Conservation (phyloP, 225 moss, liverwort and hornwort genomes). For the Pseudisothecium myosuroides region DNA sequence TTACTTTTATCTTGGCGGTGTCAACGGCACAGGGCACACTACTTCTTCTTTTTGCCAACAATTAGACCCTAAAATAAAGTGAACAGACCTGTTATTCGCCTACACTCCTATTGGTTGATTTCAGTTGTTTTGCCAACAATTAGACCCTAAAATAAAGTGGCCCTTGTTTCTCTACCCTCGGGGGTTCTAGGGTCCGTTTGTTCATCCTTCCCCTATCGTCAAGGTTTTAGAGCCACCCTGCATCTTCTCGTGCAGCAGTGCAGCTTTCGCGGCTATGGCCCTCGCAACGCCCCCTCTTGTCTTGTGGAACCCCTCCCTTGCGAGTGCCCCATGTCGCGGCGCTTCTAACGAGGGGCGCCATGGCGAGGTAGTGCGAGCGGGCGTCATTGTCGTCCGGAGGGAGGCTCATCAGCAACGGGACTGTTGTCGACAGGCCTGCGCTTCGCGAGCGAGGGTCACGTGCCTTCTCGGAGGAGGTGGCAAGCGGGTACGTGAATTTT, state of each 20-base stretch:
- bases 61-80: too few species aligned
- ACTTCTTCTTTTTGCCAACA: too few species aligned
- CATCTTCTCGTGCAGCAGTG: neutral
- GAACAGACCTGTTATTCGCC: too few species aligned
- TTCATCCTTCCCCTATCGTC: neutral
- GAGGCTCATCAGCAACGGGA: conserved; percentile 10
- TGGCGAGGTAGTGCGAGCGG: neutral
- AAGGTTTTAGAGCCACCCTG: neutral
- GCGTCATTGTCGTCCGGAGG: neutral
- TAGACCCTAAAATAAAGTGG: too few species aligned
- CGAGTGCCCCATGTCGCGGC: neutral
- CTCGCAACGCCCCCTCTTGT: conserved; percentile 2
- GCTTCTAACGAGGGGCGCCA: neutral
- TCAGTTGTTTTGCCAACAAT: neutral
- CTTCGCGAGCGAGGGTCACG: conserved; percentile 14
- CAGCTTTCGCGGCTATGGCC: conserved; percentile 13
- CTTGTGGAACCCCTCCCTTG: neutral
- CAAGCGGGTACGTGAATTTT: conserved; percentile 28
- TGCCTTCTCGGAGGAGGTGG: conserved; percentile 24
- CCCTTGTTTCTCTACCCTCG: neutral
- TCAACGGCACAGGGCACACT: too few species aligned
- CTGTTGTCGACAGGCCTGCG: conserved; percentile 13
- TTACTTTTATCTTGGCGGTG: too few species aligned
- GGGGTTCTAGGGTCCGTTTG: neutral
- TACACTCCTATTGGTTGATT: neutral